These are phyloP conservation scores for Neophaeococcomyces mojaviensis DNA, from an alignment of 2,329 filamentous ascomycete species.

Conservation along the genomic window DNA sequence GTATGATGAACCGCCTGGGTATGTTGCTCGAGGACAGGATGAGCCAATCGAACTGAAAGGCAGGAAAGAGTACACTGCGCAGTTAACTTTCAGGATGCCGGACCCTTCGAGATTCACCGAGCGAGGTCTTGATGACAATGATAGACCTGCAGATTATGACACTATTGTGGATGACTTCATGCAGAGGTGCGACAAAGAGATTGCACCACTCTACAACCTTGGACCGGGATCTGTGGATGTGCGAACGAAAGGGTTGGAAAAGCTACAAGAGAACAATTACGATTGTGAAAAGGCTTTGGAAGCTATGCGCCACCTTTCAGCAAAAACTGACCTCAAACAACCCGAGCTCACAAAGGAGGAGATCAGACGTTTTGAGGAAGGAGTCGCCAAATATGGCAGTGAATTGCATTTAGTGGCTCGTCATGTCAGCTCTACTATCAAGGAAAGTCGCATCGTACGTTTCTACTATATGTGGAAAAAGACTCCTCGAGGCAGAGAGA, in stretches of 20 bases:
- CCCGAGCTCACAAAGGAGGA: constrained; percentile 72
- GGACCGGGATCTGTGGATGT: constrained; percentile 75
- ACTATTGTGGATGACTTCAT: constrained; percentile 70
- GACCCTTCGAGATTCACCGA: constrained; percentile 41
- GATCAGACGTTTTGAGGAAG: constrained; percentile 85
- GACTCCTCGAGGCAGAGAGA: constrained; percentile 69
- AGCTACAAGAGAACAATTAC: constrained; percentile 66
- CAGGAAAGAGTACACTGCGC: constrained; percentile 67
- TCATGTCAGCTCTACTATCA: constrained; percentile 73
- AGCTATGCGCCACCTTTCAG: constrained; percentile 60
- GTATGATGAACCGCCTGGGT: constrained; percentile 82
- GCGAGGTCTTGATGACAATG: constrained; percentile 36
- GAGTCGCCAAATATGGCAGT: constrained; percentile 79
- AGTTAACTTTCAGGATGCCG: constrained; percentile 71
- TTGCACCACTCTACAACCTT: constrained; percentile 62
- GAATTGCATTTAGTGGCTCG: constrained; percentile 77
- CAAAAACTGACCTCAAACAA: constrained; percentile 68
- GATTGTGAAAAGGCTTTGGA: constrained; percentile 63
- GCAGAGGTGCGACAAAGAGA: constrained; percentile 51
- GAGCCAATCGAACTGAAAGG: constrained; percentile 51
- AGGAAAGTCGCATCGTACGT: constrained; percentile 72
- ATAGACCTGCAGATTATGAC: constrained; percentile 38
- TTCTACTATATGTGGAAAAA: constrained; percentile 99
- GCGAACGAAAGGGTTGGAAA: constrained; percentile 70
- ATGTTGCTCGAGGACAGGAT: constrained; percentile 77